These are phyloP conservation scores for Linnemannia exigua DNA, from an alignment of 192 early-diverging fungal species.

Conservation along the genomic window DNA sequence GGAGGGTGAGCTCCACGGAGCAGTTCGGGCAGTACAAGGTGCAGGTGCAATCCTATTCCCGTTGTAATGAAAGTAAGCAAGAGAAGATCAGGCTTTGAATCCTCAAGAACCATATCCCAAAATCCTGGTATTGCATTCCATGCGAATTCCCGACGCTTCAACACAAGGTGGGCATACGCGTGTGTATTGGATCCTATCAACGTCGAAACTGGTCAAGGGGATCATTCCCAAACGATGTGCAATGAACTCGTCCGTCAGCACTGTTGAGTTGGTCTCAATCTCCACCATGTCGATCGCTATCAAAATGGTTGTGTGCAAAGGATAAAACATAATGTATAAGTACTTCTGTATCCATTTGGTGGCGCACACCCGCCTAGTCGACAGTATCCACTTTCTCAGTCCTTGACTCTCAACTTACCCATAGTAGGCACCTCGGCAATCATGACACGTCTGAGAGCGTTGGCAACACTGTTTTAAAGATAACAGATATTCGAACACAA, in stretches of 20 bases:
- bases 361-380: not conserved
- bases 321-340: not conserved
- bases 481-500: not conserved
- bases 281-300: constrained; percentile 97
- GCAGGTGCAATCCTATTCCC: constrained; percentile 77
- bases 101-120: not conserved
- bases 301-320: not conserved
- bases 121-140: no score
- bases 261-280: constrained; percentile 92
- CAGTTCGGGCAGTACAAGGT: constrained; percentile 89
- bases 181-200: constrained; percentile 87
- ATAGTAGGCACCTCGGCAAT: constrained; percentile 98
- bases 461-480: constrained; percentile 80
- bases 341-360: not conserved
- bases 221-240: constrained; percentile 96
- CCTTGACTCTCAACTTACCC: constrained; percentile 48
- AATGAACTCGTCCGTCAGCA: constrained; percentile 96
- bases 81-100: not conserved
- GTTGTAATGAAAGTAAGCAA: not conserved
- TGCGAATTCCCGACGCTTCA: not conserved
- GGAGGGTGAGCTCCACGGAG: constrained; percentile 90
- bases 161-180: constrained; percentile 53
- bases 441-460: constrained; percentile 95
- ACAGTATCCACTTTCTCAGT: not conserved
- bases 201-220: constrained; percentile 85